Conservation (phyloP, 1,284 basidiomycete genomes). For the Anthracocystis walkeri region DNA sequence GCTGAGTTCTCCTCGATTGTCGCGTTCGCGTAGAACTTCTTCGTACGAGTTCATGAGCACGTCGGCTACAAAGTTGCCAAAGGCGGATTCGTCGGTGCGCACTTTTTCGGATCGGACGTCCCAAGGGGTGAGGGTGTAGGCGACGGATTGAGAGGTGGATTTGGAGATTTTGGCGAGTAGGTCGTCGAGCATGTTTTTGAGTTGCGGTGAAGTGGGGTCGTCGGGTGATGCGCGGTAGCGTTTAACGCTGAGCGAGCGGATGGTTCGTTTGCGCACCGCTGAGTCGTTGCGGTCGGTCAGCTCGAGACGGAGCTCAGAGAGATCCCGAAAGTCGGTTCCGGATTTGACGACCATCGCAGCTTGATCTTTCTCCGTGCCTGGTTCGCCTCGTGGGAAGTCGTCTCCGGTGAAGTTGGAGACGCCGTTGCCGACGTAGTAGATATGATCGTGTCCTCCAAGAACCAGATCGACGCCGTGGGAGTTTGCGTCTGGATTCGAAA, state of each 20-base stretch:
- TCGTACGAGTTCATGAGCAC: constrained; percentile 87
- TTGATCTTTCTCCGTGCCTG: constrained; percentile 81
- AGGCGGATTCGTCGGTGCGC: constrained; percentile 79
- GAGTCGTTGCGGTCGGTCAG: constrained; percentile 76
- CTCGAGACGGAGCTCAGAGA: constrained; percentile 80
- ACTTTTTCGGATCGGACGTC: constrained; percentile 82
- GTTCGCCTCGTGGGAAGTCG: constrained; percentile 73
- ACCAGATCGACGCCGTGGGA: constrained; percentile 85
- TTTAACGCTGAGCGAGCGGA: constrained; percentile 78
- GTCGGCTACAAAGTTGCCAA: constrained; percentile 91
- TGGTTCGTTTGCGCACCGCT: constrained; percentile 76
- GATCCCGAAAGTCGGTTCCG: constrained; percentile 89
- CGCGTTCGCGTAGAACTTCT: constrained; percentile 76
- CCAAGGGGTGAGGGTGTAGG: constrained; percentile 77
- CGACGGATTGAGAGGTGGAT: constrained; percentile 76
- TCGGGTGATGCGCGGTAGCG: constrained; percentile 77
- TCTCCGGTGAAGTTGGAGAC: constrained; percentile 80
- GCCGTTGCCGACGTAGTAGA: constrained; percentile 85
- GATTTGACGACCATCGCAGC: constrained; percentile 77
- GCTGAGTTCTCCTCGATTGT: constrained; percentile 71
- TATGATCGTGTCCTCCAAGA: constrained; percentile 90
- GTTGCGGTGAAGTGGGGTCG: constrained; percentile 75
- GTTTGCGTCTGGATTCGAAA: constrained; percentile 70
- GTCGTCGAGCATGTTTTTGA: constrained; percentile 77
- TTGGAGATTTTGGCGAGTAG: constrained; percentile 80